Percentiles rank a stretch among this genome's conserved stretches.
phyloP scores from a whole-genome alignment of 192 early-diverging fungal species.

The Chytriomyces confervae region DNA sequence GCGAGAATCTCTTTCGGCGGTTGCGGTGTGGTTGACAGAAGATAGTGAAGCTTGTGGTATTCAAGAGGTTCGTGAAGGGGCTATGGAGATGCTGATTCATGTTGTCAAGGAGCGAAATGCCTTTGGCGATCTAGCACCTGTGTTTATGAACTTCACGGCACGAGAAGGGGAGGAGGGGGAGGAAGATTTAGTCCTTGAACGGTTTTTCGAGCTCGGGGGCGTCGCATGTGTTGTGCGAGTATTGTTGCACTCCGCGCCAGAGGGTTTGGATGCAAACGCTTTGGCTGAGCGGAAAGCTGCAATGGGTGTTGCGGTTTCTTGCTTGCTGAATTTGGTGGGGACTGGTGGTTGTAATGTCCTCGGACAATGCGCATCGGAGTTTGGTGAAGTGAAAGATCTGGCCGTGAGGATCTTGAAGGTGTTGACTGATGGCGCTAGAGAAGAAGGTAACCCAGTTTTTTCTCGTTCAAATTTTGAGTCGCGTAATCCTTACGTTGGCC shows the following conservation, averaged over 20 bases:
- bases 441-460: neutral
- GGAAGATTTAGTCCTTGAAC: neutral
- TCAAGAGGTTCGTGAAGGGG: constrained; percentile 2
- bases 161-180: neutral
- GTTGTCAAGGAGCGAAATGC: neutral
- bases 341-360: neutral
- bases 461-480: neutral
- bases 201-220: constrained; percentile 27
- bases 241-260: neutral
- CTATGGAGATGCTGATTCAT: constrained; percentile 19
- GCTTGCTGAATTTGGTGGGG: constrained; percentile 33
- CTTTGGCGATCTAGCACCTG: constrained; percentile 5
- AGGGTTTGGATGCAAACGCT: neutral
- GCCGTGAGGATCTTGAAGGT: neutral
- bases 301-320: constrained; percentile 22
- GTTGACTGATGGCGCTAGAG: neutral
- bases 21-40: constrained; percentile 17
- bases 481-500: neutral
- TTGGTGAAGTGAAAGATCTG: constrained; percentile 1
- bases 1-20: neutral
- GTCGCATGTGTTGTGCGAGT: neutral
- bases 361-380: neutral
- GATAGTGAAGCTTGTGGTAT: constrained; percentile 1
- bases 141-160: constrained; percentile 15
- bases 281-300: no score